Evolutionary conservation across 2,329 filamentous ascomycete species (phyloP), one percentile per base, ranked within the genome.

Genomic region (Colletotrichum sp.): DNA sequence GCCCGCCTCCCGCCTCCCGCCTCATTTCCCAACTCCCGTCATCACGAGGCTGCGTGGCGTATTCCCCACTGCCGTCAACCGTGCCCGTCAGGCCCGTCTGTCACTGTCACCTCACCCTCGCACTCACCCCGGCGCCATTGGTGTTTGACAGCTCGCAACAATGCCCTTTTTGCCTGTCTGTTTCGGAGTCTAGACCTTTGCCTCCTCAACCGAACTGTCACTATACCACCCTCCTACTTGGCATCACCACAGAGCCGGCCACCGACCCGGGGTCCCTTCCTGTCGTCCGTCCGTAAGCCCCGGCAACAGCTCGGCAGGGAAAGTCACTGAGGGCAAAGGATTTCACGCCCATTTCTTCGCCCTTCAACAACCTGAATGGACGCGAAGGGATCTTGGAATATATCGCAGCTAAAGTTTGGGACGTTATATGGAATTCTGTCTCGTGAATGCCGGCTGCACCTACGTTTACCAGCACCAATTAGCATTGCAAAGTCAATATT

Each of bases 131-230:
- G 69, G 38, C 55, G 29, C 13, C 33, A 51, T 54, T 51, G 18
- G 66, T 63, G 27, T 71, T 61, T 66, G 59, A 70, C 71, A 70
- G 36, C 38, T 66, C 71, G 55, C 67, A 70, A 73, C 31, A 70
- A 66, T 57, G 27, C 68, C 71, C 55, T 69, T 31, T 66, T 70
- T 57, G 13, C 24, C 29, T 11, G 38, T 71, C 67, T 62, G 62
- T 73, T 70, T 71, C 34, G 38, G 57, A 69, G 24, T 57, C 55
- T 34, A 38, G 31, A 27, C 43, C 57, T 24, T n/a, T 51, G 24
- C 33, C 57, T 69, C 36, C 47, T 31, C 58, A 64, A 57, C 59
- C 51, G n/a, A 36, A 59, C 16, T 67, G 63, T 59, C 70, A 57
- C 58, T 27, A 18, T 27, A 16, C 67, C 55, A 33, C 47, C 36